Evolutionary conservation across 1,139 yeast species (phyloP), one percentile per base, ranked within the genome.

Genomic region (Sugiyamaella pinicola): DNA sequence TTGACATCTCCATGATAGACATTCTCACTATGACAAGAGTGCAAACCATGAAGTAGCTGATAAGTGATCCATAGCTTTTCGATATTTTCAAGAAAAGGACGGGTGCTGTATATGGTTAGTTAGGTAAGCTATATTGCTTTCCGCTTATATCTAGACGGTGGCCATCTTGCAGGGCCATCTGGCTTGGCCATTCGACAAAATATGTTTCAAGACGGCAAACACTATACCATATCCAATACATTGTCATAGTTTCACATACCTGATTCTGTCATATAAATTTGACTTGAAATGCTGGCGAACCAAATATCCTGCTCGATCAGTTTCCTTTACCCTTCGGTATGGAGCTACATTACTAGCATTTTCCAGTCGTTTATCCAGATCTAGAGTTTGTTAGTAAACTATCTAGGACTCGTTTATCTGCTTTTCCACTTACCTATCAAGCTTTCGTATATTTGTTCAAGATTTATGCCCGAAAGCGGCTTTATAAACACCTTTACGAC

Each of bases 1-100:
- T 93, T 90, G 60, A 95, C 76, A 71, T 95, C 99, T 3, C 99
- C 99, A 69, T 95, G 99, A 56, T 73, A 79, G 1, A 88, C 76
- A 5, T 75, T 77, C 34, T 76, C 68, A 8, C 73, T 73, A 67
- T 95, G 99, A 53, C 93, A 76, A 46, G 81, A 81, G 2, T 77
- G 73, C 24, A 91, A 63, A 0, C 85, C 79, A 17, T 76, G 74
- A 37, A 93, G 68, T 56, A 93, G 70, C 66, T 95, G 99, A 64
- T 83, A 95, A 1, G 84, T 81, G 41, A 93, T 77, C 84, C 96
- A 95, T 58, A 80, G 77, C 69, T 89, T 87, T 67, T 93, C 98
- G 43, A 87, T 78, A 3, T 82, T 78, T 58, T 86, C 93, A 45
- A 91, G 73, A 67, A 91, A 93, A 0, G 99, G 98, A 45, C 97